Base-by-base conservation (phyloP, 2,329 filamentous ascomycete genomes). In the Eutypella sp. region DNA sequence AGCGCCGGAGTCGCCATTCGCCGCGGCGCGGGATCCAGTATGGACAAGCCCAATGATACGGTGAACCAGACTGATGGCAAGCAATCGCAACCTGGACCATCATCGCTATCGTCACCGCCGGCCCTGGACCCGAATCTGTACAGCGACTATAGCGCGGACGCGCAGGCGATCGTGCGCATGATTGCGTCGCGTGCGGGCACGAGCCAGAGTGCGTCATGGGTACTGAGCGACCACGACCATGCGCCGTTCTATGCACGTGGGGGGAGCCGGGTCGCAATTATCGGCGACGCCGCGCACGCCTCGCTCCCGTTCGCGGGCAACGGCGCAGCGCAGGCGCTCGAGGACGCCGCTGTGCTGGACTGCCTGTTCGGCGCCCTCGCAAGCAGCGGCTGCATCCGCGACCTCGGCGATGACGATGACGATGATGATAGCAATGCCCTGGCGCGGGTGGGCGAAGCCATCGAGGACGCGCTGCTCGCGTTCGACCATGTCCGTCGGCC, bases 281-380 rank as follows among this genome's bases (percentile, higher is more conserved):
- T 64, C 38, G 63, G 64, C 34, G 65, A 67, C 46, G 63, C 64
- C 1, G 65, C 65, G 9, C 64, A 68, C 50, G 57, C 64, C 3
- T 40, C 61, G 6, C 51, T 65, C 2, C 65, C 65, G 0, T 67
- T 66, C 49, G 57, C 60, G 3, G 65, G 64, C 6, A 64, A 66
- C 44, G 65, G 65, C 0, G 65, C 65, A 1, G 61, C 62, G 16
- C 66, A 68, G 47, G 65, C 63, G n/a, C 53, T 68, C 40, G 65
- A 68, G 49, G 65, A 68, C 46, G 61, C 62, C 1, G 57, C 60
- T 2, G 59, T 61, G 6, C 56, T 68, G 7, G 46, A 57, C 25
- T 31, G 37, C 18, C 40, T 67, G 16, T 55, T 66, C 34, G 45
- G 24, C 2, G 31, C 34, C 33, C 53, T 61, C 18, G 25, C n/a